Conservation (phyloP, 352 stramenopile species). For the Globisporangium alternatum region DNA sequence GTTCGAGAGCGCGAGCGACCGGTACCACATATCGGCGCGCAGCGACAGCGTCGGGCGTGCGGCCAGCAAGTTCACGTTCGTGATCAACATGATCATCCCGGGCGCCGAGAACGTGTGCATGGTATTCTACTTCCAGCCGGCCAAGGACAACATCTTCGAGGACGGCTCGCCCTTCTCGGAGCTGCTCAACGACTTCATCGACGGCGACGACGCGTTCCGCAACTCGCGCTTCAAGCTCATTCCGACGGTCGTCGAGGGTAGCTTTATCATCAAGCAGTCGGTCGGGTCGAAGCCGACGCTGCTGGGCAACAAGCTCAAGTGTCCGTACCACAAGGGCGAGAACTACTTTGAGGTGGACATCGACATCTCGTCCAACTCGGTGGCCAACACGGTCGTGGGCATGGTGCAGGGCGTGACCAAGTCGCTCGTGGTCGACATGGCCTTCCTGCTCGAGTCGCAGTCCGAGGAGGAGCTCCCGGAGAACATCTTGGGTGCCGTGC, state of each 20-base stretch:
- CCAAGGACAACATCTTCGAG: conserved; percentile 80
- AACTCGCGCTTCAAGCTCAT: conserved; percentile 99
- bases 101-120: conserved; percentile 74
- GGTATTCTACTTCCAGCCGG: conserved; percentile 86
- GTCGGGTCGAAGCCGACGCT: conserved; percentile 95
- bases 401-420: conserved; percentile 90
- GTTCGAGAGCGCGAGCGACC: conserved; percentile 65
- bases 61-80: conserved; percentile 80
- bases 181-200: conserved; percentile 89
- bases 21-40: conserved; percentile 75
- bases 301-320: conserved; percentile 96
- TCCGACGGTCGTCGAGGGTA: conserved; percentile 94
- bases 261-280: conserved; percentile 95
- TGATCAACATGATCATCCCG: conserved; percentile 90
- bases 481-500: conserved; percentile 73
- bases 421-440: conserved; percentile 87
- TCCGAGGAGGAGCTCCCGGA: conserved; percentile 86
- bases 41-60: conserved; percentile 66
- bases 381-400: conserved; percentile 87
- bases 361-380: conserved; percentile 92
- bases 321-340: conserved; percentile 77
- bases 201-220: conserved; percentile 93
- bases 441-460: conserved; percentile 85
- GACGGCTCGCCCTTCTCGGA: conserved; percentile 87
- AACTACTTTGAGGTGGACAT: conserved; percentile 97